phyloP scores from a whole-genome alignment of 176 grass and related monocot genomes.

The Metroxylon sagu region DNA sequence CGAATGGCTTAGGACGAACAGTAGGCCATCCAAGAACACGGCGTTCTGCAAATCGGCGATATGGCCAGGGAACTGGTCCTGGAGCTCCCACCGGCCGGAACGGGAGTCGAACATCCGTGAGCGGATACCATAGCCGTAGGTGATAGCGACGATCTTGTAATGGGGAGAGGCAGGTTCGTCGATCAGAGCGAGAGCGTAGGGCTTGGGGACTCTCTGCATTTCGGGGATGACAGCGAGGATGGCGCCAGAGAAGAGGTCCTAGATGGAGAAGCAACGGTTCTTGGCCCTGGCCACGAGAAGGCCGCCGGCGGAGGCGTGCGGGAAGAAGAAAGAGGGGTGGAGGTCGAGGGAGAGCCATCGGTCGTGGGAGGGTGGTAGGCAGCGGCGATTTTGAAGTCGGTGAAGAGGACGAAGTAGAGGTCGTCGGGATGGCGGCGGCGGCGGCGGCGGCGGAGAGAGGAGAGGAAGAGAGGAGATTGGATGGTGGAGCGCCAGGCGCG shows the following conservation, averaged over 20 bases:
- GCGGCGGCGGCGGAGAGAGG: not conserved
- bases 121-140: not conserved
- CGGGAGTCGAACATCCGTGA: slow-evolving; percentile 22
- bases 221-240: not conserved
- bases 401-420: slow-evolving; percentile 27
- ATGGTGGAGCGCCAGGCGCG: slow-evolving; percentile 20
- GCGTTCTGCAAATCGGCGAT: slow-evolving; percentile 27
- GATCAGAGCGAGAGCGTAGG: slow-evolving; percentile 29
- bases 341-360: not conserved
- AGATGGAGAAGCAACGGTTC: not conserved
- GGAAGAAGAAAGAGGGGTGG: slow-evolving; percentile 2
- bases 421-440: not conserved
- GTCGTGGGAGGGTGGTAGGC: slow-evolving; percentile 22
- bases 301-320: slow-evolving; percentile 1
- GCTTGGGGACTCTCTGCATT: not conserved
- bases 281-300: not conserved
- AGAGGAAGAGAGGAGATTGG: slow-evolving; percentile 32
- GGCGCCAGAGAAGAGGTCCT: not conserved
- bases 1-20: slow-evolving; percentile 32
- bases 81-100: slow-evolving; percentile 18
- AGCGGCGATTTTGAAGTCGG: slow-evolving; percentile 16
- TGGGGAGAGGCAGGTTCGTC: slow-evolving; percentile 7
- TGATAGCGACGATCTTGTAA: slow-evolving; percentile 33
- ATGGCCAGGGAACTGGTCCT: slow-evolving; percentile 12
- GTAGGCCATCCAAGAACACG: not conserved